A percentile compares a stretch with the other conserved stretches of the same genome.
Evolutionary conservation across 352 stramenopile species (phyloP).

Genomic region (Paralagenidium karlingii): DNA sequence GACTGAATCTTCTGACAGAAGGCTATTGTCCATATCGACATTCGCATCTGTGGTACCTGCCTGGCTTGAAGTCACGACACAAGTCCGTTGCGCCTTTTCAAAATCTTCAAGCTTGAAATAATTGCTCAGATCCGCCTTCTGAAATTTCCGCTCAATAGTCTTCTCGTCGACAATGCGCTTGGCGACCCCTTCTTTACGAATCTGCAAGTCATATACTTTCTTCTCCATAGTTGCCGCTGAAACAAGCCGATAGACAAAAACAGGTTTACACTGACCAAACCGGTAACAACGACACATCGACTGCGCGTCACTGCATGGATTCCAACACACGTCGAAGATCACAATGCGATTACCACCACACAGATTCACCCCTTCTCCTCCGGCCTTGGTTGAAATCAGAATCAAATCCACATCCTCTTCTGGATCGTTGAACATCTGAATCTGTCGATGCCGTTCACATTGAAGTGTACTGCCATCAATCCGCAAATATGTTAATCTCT

Average conservation of each 20-base stretch:
- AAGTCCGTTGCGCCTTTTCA: slow-evolving; percentile 10
- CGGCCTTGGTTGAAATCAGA: slow-evolving; percentile 81
- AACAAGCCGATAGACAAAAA: slow-evolving; percentile 90
- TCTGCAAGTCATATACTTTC: slow-evolving; percentile 86
- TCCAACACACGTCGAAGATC: slow-evolving; percentile 89
- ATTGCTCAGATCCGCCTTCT: slow-evolving; percentile 64
- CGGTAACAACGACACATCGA: slow-evolving; percentile 90
- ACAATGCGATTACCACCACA: slow-evolving; percentile 83
- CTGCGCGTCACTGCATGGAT: slow-evolving; percentile 85
- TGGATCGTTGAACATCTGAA: slow-evolving; percentile 70
- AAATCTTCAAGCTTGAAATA: slow-evolving; percentile 81
- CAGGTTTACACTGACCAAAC: slow-evolving; percentile 84
- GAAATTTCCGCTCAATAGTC: slow-evolving; percentile 72
- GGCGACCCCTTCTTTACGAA: slow-evolving; percentile 79
- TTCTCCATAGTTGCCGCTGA: slow-evolving; percentile 88
- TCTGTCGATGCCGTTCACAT: slow-evolving; percentile 67
- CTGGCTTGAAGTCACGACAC: not conserved
- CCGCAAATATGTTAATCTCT: slow-evolving; percentile 49
- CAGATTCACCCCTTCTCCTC: slow-evolving; percentile 82
- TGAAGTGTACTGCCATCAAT: slow-evolving; percentile 77
- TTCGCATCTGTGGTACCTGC: not conserved
- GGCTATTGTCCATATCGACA: not conserved
- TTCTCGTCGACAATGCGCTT: slow-evolving; percentile 85
- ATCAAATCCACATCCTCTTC: slow-evolving; percentile 75
- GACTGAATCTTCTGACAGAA: no score